Conservation (phyloP, 2,329 filamentous ascomycete genomes). For the Cladosporium velox region DNA sequence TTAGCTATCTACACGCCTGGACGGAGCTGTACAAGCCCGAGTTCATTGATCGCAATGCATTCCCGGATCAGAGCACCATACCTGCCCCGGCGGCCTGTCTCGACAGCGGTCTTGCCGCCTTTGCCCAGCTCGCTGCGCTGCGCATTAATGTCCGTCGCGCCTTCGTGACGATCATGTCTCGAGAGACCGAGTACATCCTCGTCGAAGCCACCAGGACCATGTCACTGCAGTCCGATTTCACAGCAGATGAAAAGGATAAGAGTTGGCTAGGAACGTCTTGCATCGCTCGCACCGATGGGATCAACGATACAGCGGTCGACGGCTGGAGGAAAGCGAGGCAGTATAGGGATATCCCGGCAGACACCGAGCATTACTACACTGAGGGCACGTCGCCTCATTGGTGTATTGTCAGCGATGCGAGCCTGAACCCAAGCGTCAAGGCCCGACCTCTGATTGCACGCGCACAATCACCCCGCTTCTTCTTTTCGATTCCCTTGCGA, state of each 20-base stretch:
- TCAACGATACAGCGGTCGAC: slow-evolving; percentile 30
- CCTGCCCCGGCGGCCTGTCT: slow-evolving; percentile 23
- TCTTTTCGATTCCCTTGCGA: slow-evolving; percentile 62
- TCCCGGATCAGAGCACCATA: neutral
- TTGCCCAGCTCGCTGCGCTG: slow-evolving; percentile 41
- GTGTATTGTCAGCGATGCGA: slow-evolving; percentile 31
- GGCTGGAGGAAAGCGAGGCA: neutral
- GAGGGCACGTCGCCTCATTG: slow-evolving; percentile 29
- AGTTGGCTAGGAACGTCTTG: slow-evolving; percentile 27
- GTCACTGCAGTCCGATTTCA: slow-evolving; percentile 38
- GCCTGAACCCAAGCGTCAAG: slow-evolving; percentile 14
- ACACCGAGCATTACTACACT: slow-evolving; percentile 14
- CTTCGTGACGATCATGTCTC: slow-evolving; percentile 51
- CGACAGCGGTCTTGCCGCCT: slow-evolving; percentile 40
- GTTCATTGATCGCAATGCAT: slow-evolving; percentile 17
- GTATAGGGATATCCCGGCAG: neutral
- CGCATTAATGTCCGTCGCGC: slow-evolving; percentile 39
- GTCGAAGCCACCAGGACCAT: slow-evolving; percentile 51
- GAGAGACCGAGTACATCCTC: slow-evolving; percentile 51
- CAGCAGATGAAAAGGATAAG: slow-evolving; percentile 36
- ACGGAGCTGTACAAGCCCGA: slow-evolving; percentile 10
- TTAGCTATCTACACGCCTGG: slow-evolving; percentile 14
- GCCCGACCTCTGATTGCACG: slow-evolving; percentile 23
- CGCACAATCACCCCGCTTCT: slow-evolving; percentile 42
- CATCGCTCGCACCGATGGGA: slow-evolving; percentile 19